phyloP scores from a whole-genome alignment of 2,329 filamentous ascomycete genomes.

The Neonectria punicea region DNA sequence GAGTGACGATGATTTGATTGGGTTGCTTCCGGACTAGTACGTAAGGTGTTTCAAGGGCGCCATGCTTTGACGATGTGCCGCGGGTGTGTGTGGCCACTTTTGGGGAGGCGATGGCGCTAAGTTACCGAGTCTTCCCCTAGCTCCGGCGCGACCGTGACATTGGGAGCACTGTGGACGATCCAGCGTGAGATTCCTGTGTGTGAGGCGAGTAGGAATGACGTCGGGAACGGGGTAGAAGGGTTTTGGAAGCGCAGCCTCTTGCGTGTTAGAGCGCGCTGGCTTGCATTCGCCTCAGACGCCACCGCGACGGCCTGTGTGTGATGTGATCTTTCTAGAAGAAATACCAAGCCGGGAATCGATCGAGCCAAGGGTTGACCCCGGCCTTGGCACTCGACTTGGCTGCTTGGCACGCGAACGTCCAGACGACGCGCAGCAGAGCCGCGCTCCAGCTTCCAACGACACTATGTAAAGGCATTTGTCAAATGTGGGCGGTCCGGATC shows the following conservation, averaged over 20 bases:
- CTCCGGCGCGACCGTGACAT: slow-evolving; percentile 14
- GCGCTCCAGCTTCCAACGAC: not conserved
- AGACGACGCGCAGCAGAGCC: not conserved
- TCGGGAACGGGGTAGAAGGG: not conserved
- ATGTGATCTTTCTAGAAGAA: not conserved
- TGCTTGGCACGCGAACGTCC: not conserved
- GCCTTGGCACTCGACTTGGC: slow-evolving; percentile 18
- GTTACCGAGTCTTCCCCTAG: slow-evolving; percentile 9
- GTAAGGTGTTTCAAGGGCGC: slow-evolving; percentile 23
- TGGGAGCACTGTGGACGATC: not conserved
- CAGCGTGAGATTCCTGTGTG: too few relatives aligned
- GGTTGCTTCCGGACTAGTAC: not conserved
- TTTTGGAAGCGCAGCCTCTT: too few relatives aligned
- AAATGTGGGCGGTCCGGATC: slow-evolving; percentile 3
- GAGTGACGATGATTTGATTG: not conserved
- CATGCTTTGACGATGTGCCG: not conserved
- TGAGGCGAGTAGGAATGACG: not conserved
- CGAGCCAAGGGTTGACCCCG: slow-evolving; percentile 19
- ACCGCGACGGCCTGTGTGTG: not conserved
- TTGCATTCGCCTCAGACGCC: not conserved
- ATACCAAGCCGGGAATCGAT: slow-evolving; percentile 16
- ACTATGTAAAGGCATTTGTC: slow-evolving; percentile 14
- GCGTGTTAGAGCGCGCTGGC: not conserved
- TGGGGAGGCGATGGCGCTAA: slow-evolving; percentile 14
- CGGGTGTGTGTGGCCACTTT: slow-evolving; percentile 8